Conservation (phyloP, 768 basidiomycete genomes). For the Lentinula raphanica region DNA sequence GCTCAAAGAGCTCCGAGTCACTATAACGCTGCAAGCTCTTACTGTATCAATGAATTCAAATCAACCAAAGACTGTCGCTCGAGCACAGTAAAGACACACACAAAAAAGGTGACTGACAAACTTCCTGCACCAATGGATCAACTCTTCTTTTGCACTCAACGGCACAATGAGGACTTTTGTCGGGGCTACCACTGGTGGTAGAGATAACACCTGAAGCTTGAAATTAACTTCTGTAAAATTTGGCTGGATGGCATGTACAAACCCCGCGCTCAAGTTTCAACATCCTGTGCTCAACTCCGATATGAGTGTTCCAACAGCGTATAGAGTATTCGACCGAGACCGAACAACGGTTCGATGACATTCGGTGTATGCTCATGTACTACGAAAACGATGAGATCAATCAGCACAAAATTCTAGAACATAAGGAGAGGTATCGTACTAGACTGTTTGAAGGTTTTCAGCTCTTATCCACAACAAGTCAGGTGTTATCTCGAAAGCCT, state of each 20-base stretch:
- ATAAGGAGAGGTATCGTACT: conserved; percentile 66
- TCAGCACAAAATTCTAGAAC: conserved; percentile 16
- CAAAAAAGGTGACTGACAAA: conserved; percentile 89
- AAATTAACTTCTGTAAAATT: conserved; percentile 60
- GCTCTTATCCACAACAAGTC: conserved; percentile 73
- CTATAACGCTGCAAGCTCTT: too few species aligned
- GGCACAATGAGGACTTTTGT: conserved; percentile 97
- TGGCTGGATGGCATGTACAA: conserved; percentile 23
- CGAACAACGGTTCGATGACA: conserved; percentile 98
- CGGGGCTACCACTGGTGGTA: conserved; percentile 86
- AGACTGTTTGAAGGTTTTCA: conserved; percentile 73
- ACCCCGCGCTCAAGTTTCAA: conserved; percentile 88
- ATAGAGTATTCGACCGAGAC: conserved; percentile 94
- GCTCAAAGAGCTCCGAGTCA: too few species aligned
- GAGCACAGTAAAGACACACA: conserved; percentile 87
- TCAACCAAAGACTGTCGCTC: too few species aligned
- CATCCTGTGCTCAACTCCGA: conserved; percentile 91
- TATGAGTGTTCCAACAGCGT: conserved; percentile 91
- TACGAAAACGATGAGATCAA: conserved; percentile 25
- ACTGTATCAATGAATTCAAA: too few species aligned
- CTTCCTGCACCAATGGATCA: conserved; percentile 81
- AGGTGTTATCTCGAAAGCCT: conserved; percentile 63
- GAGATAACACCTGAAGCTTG: conserved; percentile 34
- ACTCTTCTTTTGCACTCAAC: conserved; percentile 61
- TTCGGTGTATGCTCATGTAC: conserved; percentile 97